Evolutionary conservation across 257 asterid species (phyloP).

Genomic region (Datura wrightii): DNA sequence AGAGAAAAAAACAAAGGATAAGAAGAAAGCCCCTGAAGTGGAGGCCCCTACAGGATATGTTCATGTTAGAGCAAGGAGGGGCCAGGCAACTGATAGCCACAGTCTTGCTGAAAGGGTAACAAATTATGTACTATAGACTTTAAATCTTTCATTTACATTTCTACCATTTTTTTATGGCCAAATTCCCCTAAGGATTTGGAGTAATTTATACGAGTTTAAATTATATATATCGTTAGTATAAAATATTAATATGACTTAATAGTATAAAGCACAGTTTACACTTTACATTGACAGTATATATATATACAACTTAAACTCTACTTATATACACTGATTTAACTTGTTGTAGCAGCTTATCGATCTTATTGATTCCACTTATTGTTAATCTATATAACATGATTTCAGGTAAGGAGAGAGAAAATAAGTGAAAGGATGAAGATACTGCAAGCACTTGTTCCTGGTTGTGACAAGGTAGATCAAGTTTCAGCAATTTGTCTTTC

Average conservation of each 20-base stretch:
- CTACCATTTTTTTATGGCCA: background rate
- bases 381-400: background rate
- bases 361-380: background rate
- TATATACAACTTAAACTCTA: background rate
- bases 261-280: too few relatives aligned
- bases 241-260: too few relatives aligned
- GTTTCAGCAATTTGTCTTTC: conserved; percentile 25
- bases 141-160: background rate
- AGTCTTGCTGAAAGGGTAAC: conserved; percentile 88
- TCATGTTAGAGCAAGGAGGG: conserved; percentile 89
- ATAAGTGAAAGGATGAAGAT: conserved; percentile 84
- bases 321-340: background rate
- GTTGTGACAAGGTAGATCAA: conserved; percentile 75
- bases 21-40: conserved; percentile 35
- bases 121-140: background rate
- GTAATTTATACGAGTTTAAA: background rate
- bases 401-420: conserved; percentile 78
- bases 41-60: conserved; percentile 56
- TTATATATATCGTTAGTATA: background rate
- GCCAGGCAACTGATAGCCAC: conserved; percentile 89
- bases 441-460: conserved; percentile 83
- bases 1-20: conserved; percentile 41
- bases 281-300: too few relatives aligned
- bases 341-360: too few relatives aligned
- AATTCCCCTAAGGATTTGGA: background rate